Evolutionary conservation across 1,284 basidiomycete genomes (phyloP), one percentile per base, ranked within the genome.

Genomic region (Trametes pubescens): DNA sequence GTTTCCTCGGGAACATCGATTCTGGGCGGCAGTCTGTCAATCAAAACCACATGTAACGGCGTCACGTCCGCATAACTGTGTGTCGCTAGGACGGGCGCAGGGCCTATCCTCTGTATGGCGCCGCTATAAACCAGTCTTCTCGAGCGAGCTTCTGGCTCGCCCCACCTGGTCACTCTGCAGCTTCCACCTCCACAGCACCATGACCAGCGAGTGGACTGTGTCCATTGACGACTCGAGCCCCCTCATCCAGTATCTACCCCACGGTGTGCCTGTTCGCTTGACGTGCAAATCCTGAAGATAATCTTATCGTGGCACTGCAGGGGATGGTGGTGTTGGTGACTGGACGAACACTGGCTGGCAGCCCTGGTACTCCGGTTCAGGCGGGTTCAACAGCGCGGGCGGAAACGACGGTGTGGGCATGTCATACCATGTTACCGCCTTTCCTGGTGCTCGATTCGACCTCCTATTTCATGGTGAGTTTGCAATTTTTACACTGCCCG

Each of bases 401-500:
- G 74, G 71, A 46, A 63, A 69, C 34, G 47, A 57, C 6, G 55
- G 55, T 13, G 43, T 60, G 1, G 72, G 74, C n/a, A 51, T 65
- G 22, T 71, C 72, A 4, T 55, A 61, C 51, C 74, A 76, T 47
- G 64, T 73, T 8, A 75, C 74, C 4, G 71, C 71, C 2, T 53
- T 70, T 13, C 38, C 68, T 21, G 72, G 71, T 11, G 73, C 74
- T 4, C 73, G 64, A 24, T 56, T 75, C 9, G 63, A 65, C 22
- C 62, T 76, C 16, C 55, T 69, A 21, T 76, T 75, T 57, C 72
- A 72, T 59, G 75, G 75, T 76, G 14, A 38, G 56, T 22, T 3
- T n/a, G n/a, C n/a, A n/a, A n/a, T n/a, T n/a, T n/a, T n/a, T n/a
- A n/a, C n/a, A n/a, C n/a, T n/a, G n/a, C n/a, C n/a, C n/a, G n/a